phyloP scores from a whole-genome alignment of 2,329 filamentous ascomycete species.

The Harringtonia aguacate region DNA sequence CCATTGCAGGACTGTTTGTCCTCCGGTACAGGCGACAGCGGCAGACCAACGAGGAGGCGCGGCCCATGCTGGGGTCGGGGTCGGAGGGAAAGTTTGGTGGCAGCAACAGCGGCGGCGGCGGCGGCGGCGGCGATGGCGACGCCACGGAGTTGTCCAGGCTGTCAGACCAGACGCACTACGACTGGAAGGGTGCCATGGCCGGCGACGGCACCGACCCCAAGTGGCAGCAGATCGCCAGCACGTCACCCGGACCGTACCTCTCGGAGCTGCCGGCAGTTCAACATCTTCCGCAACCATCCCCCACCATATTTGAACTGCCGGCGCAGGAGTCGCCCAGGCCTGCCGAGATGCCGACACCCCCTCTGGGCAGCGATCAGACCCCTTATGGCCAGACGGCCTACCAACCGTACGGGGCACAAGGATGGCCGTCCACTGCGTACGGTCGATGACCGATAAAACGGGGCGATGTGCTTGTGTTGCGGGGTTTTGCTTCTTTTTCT shows the following conservation, averaged over 20 bases:
- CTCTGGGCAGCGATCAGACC: background rate
- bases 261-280: background rate
- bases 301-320: conserved; percentile 43
- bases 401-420: no score
- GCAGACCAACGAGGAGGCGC: conserved; percentile 16
- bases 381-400: background rate
- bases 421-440: background rate
- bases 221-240: background rate
- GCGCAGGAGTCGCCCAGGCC: conserved; percentile 22
- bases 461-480: background rate
- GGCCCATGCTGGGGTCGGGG: conserved; percentile 18
- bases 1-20: conserved; percentile 12
- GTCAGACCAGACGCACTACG: background rate
- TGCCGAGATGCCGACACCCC: conserved; percentile 17
- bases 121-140: background rate
- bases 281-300: background rate
- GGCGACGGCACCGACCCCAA: background rate
- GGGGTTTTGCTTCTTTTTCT: background rate
- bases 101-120: conserved; percentile 12
- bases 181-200: background rate
- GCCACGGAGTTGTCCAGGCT: background rate
- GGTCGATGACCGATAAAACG: background rate
- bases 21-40: conserved; percentile 14
- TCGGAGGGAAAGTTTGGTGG: conserved; percentile 13
- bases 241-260: background rate